Evolutionary conservation across 2,329 filamentous ascomycete species (phyloP).

Genomic region (Onygena corvina): DNA sequence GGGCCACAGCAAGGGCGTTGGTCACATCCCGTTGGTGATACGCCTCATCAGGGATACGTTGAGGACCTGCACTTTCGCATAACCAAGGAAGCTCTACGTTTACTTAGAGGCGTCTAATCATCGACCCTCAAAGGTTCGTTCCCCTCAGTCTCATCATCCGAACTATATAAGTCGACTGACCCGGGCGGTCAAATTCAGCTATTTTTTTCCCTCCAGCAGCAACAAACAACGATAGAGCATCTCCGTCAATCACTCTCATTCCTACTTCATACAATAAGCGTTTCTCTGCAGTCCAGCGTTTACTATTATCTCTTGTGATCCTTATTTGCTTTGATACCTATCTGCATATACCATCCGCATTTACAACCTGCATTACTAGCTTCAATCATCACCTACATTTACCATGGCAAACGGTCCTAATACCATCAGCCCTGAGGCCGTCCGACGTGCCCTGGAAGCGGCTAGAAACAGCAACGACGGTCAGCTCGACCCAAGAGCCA

Average conservation of each 20-base stretch:
- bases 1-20: conserved; percentile 1
- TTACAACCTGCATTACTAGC: not conserved
- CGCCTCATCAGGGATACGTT: conserved; percentile 1
- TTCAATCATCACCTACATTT: not conserved
- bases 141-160: not conserved
- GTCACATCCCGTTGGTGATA: conserved; percentile 4
- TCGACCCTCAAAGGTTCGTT: not conserved
- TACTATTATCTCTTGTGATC: too few species aligned
- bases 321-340: too few species aligned
- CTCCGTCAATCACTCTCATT: not conserved
- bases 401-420: conserved; percentile 28
- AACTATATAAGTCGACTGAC: not conserved
- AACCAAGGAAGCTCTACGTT: conserved; percentile 2
- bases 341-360: not conserved
- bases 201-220: not conserved
- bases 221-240: not conserved
- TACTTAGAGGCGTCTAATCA: conserved; percentile 1
- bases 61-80: conserved; percentile 4
- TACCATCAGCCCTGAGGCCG: conserved; percentile 30
- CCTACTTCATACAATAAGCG: not conserved
- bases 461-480: conserved; percentile 62
- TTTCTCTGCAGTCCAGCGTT: too few species aligned
- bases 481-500: conserved; percentile 49
- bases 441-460: conserved; percentile 60
- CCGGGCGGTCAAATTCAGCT: not conserved